phyloP scores from a whole-genome alignment of 192 early-diverging fungal species.

The Pilaira anomala region DNA sequence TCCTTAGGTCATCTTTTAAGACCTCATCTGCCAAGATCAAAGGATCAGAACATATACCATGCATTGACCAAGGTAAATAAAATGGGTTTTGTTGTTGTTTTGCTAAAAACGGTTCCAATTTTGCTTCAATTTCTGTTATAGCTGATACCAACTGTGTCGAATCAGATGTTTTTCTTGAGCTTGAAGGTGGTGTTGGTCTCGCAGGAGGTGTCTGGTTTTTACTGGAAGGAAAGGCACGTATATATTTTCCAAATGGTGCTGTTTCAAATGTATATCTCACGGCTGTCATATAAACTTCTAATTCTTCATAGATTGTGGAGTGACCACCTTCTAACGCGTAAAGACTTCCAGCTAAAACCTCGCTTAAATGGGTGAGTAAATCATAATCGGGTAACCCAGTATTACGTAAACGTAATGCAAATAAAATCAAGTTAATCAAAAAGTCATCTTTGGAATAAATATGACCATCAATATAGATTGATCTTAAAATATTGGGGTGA shows the following conservation, averaged over 20 bases:
- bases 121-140: not conserved
- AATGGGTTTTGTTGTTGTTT: slow-evolving; percentile 77
- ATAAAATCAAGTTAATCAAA: slow-evolving; percentile 81
- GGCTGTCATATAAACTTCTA: slow-evolving; percentile 75
- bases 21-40: slow-evolving; percentile 48
- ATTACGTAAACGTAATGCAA: slow-evolving; percentile 86
- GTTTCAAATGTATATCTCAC: slow-evolving; percentile 50
- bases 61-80: slow-evolving; percentile 90
- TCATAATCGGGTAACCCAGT: slow-evolving; percentile 84
- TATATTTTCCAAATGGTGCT: slow-evolving; percentile 29
- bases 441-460: slow-evolving; percentile 85
- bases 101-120: slow-evolving; percentile 54
- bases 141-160: not conserved
- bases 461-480: slow-evolving; percentile 87
- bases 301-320: slow-evolving; percentile 89
- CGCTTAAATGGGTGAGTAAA: slow-evolving; percentile 82
- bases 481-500: slow-evolving; percentile 83
- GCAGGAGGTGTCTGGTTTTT: too few relatives aligned
- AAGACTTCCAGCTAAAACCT: slow-evolving; percentile 82
- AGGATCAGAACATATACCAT: slow-evolving; percentile 70
- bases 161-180: not conserved
- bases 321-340: slow-evolving; percentile 89
- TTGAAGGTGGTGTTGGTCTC: too few relatives aligned
- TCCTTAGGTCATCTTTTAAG: slow-evolving; percentile 62
- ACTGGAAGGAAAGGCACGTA: too few relatives aligned